Evolutionary conservation across 371 early-diverging fungal genomes (phyloP).

Genomic region (Furculomyces boomerangus): DNA sequence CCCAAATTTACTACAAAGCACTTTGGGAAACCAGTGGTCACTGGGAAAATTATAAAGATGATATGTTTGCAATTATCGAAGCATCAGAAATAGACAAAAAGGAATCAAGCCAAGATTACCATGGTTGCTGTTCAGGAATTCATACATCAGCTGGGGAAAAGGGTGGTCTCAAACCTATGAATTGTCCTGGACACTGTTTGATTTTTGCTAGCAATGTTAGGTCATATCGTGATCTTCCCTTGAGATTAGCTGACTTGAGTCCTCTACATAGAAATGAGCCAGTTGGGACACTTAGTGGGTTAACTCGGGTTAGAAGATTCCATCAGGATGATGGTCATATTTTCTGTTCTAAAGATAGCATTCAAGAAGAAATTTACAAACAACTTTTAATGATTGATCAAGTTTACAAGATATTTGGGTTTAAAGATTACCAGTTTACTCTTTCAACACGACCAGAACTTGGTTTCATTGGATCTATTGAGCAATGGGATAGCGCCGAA

Average conservation of each 20-base stretch:
- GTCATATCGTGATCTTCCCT: conserved; percentile 88
- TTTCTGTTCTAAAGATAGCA: conserved; percentile 80
- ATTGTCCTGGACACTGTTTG: conserved; percentile 99
- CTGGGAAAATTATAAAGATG: conserved; percentile 96
- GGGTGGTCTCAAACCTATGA: conserved; percentile 99
- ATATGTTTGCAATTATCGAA: conserved; percentile 94
- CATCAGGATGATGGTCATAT: conserved; percentile 99
- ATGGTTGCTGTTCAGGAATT: conserved; percentile 15
- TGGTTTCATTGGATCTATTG: conserved; percentile 77
- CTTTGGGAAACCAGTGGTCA: conserved; percentile 99
- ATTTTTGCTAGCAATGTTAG: conserved; percentile 84
- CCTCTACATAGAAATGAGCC: conserved; percentile 97
- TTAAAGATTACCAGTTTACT: conserved; percentile 57
- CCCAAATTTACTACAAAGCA: conserved; percentile 88
- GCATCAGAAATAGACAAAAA: conserved; percentile 21
- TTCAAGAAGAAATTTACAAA: conserved; percentile 21
- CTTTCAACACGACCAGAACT: conserved; percentile 89
- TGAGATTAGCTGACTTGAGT: conserved; percentile 97
- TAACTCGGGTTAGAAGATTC: conserved; percentile 98
- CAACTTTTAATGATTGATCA: conserved; percentile 15
- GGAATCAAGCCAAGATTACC: not conserved
- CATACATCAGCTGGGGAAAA: conserved; percentile 50
- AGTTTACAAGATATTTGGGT: conserved; percentile 50
- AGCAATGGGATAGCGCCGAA: conserved; percentile 88
- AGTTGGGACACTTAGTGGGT: conserved; percentile 89